phyloP scores from a whole-genome alignment of 2,329 filamentous ascomycete genomes.

The Dryadomyces quercivorus region DNA sequence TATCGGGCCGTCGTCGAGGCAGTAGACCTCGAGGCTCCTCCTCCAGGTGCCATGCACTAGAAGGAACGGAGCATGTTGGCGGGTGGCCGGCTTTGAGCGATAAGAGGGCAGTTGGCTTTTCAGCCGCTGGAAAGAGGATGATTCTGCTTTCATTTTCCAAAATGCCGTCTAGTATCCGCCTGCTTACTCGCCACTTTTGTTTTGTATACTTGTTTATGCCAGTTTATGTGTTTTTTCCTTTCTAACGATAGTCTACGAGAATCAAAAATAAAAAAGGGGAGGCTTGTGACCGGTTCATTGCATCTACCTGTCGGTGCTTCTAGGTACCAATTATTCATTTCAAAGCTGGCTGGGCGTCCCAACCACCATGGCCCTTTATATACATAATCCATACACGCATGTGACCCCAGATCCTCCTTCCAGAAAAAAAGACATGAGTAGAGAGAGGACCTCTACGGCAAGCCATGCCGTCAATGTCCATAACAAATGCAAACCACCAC shows the following conservation, averaged over 20 bases:
- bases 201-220: background rate
- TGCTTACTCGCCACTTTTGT: background rate
- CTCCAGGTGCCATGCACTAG: slow-evolving; percentile 4
- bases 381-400: background rate
- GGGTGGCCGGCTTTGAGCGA: too few relatives aligned
- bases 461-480: background rate
- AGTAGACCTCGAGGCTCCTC: slow-evolving; percentile 37
- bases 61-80: too few relatives aligned
- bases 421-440: background rate
- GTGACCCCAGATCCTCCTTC: background rate
- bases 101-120: background rate
- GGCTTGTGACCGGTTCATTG: background rate
- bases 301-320: too few relatives aligned
- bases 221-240: background rate
- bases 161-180: background rate
- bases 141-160: background rate
- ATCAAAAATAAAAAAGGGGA: background rate
- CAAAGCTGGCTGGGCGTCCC: background rate
- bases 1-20: slow-evolving; percentile 37
- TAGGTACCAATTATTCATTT: background rate
- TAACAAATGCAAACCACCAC: background rate
- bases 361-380: background rate
- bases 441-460: background rate
- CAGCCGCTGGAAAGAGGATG: background rate
- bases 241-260: background rate